Evolutionary conservation across 257 asterid species (phyloP), one percentile per base, ranked within the genome.

Genomic region (Solanum gracilifrons): DNA sequence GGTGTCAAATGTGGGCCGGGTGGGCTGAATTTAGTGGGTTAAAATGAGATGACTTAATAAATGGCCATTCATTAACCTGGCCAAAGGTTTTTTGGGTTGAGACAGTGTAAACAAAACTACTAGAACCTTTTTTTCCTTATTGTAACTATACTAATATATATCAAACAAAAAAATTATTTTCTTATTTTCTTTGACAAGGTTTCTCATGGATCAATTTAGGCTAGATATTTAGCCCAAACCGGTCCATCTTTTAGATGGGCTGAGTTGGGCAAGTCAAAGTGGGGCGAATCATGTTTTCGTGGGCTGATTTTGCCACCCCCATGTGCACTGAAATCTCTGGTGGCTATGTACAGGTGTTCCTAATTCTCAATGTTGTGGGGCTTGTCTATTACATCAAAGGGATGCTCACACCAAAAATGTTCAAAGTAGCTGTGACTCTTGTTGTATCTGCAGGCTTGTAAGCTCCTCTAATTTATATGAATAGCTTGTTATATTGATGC

Each of bases 391-490:
- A 97, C 87, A 92, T 97, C 93, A 97, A 92, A 90, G 99, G 98
- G 88, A 92, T 97, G 85, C 96, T 97, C 88, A 90, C 98, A 27
- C 98, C 97, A 33, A 93, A 92, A 93, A 97, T 97, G 98, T 97
- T 97, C 94, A 97, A 94, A 95, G 96, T 97, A 86, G 98, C 98
- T 29, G 98, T 97, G 87, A 94, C 98, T 48, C 97, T 97, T 89
- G 98, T 97, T 74, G 91, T 97, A 85, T 91, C 98, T 4, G 91
- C 92, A 87, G 98, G 98, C 92, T 90, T 97, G 99, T 97, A 94
- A 97, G 98, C 77, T 88, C 86, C 62, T 33, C 76, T 39, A 66
- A 25, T 87, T 88, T 55, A 20, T 48, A 51, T 80, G 75, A 18
- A 36, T 5, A 8, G 25, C 82, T 75, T 62, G 39, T 69, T 69